Evolutionary conservation across 768 basidiomycete species (phyloP).

Genomic region (Rhodotorula babjevae): DNA sequence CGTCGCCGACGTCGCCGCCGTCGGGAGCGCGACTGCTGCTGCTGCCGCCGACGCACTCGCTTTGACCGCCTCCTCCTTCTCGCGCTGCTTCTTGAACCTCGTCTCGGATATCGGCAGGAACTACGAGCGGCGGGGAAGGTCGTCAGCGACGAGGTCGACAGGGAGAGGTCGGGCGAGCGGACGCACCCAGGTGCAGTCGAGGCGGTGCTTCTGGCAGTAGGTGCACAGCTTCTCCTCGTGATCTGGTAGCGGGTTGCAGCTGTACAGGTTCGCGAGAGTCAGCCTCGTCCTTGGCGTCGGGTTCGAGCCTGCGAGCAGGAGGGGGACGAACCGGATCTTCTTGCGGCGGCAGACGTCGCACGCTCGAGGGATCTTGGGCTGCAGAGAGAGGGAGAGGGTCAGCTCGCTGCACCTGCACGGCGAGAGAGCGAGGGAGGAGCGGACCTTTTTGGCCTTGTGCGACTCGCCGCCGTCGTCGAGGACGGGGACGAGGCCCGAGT

Average conservation of each 20-base stretch:
- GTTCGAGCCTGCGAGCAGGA: background rate
- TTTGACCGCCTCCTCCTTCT: slow-evolving; percentile 61
- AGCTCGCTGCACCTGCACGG: background rate
- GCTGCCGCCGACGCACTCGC: slow-evolving; percentile 4
- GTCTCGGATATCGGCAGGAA: slow-evolving; percentile 98
- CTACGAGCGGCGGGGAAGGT: slow-evolving; percentile 22
- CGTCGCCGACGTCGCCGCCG: slow-evolving; percentile 23
- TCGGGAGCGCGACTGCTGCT: slow-evolving; percentile 21
- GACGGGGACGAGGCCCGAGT: background rate
- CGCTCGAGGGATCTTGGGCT: slow-evolving; percentile 74
- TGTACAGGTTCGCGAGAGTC: slow-evolving; percentile 38
- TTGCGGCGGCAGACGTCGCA: slow-evolving; percentile 86
- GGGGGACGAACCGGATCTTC: slow-evolving; percentile 65
- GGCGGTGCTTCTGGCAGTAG: slow-evolving; percentile 88
- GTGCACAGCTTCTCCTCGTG: slow-evolving; percentile 76
- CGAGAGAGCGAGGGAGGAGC: background rate
- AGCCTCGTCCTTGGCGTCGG: background rate
- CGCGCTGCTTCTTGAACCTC: slow-evolving; percentile 92
- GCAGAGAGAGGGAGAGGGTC: background rate
- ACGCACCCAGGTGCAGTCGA: slow-evolving; percentile 76
- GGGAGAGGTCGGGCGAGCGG: too few relatives aligned
- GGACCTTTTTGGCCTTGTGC: background rate
- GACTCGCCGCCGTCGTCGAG: background rate
- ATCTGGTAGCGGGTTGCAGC: slow-evolving; percentile 80
- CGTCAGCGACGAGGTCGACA: too few relatives aligned